Evolutionary conservation across 73 alveolate species (phyloP), one percentile per base, ranked within the genome.

Genomic region (Urostyla sp.): DNA sequence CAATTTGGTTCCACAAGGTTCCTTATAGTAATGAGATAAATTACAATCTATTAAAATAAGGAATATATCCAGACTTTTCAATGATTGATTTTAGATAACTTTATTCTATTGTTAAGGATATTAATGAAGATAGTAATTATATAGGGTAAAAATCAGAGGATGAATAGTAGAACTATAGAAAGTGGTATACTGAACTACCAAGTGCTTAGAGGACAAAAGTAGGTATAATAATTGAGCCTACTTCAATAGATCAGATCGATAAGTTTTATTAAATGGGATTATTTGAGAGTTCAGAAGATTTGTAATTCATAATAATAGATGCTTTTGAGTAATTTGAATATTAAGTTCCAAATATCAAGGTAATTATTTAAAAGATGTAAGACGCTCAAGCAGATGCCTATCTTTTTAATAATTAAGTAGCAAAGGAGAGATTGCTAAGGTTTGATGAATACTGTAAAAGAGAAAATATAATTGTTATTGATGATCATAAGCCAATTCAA

Each of bases 221-320:
- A 6, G 83, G 83, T 5, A 26, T 69, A 31, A 67, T 69, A 6
- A 34, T 46, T 27, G 83, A 69, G 24, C 72, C 72, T 4, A 69
- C 44, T 46, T 67, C 72, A 5, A 31, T 69, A 1, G 49, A 69
- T 28, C 49, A 59, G 1, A 49, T 5, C 6, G 83, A 69, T 46
- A 10, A 69, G 31, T 69, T 69, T 34, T 27, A 37, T 53, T 46
- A 44, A 2, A 26, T 31, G n/a, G 83, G 83, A 27, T n/a, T 69
- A 0, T 45, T 69, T 7, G 40, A 46, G 4, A 59, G 49, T 37
- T 52, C 44, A 5, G 30, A 10, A 52, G n/a, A 69, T 27, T 37
- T 69, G 44, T 18, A 18, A 1, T 69, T 46, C 55, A 27, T 69
- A 0, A 67, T 69, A 5, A 10, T 69, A 27, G 49, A 69, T n/a